Evolutionary conservation across 2,329 filamentous ascomycete genomes (phyloP).

Genomic region (Penicillium sp.): DNA sequence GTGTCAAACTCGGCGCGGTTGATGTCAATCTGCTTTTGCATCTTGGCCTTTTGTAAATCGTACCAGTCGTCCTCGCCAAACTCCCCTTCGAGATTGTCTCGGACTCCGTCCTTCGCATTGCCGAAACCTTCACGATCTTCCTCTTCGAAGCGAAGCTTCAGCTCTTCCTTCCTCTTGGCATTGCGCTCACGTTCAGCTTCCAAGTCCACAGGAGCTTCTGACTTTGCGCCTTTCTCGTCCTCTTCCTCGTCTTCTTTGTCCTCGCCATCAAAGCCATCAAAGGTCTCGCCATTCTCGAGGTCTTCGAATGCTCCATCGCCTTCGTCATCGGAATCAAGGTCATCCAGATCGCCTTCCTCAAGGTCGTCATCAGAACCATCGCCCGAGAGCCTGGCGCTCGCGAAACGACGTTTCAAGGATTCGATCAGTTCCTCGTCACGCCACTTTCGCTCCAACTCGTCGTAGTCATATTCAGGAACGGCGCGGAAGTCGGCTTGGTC

Average conservation of each 20-base stretch:
- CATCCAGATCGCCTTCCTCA: constrained; percentile 51
- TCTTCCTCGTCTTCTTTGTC: constrained; percentile 39
- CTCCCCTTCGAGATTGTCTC: constrained; percentile 64
- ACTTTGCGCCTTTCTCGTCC: constrained; percentile 55
- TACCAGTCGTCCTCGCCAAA: constrained; percentile 99
- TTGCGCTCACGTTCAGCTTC: constrained; percentile 89
- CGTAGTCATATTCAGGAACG: constrained; percentile 77
- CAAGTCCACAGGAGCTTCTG: constrained; percentile 51
- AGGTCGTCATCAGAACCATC: constrained; percentile 54
- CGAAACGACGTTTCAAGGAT: constrained; percentile 70
- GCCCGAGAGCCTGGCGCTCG: constrained; percentile 62
- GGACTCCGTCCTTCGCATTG: constrained; percentile 79
- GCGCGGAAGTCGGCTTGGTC: constrained; percentile 67
- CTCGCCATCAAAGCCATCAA: constrained; percentile 35
- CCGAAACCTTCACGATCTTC: constrained; percentile 92
- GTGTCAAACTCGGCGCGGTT: constrained; percentile 90
- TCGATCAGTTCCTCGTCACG: constrained; percentile 74
- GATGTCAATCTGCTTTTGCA: constrained; percentile 95
- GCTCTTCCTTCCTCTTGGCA: constrained; percentile 86
- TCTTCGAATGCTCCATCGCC: constrained; percentile 84
- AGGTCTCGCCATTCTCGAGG: constrained; percentile 70
- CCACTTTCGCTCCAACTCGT: constrained; percentile 81
- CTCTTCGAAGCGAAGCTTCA: constrained; percentile 92
- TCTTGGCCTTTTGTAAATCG: constrained; percentile 87
- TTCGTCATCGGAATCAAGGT: constrained; percentile 60